Base-by-base conservation (phyloP, 2,329 filamentous ascomycete species). In the Neospermospora avenae region DNA sequence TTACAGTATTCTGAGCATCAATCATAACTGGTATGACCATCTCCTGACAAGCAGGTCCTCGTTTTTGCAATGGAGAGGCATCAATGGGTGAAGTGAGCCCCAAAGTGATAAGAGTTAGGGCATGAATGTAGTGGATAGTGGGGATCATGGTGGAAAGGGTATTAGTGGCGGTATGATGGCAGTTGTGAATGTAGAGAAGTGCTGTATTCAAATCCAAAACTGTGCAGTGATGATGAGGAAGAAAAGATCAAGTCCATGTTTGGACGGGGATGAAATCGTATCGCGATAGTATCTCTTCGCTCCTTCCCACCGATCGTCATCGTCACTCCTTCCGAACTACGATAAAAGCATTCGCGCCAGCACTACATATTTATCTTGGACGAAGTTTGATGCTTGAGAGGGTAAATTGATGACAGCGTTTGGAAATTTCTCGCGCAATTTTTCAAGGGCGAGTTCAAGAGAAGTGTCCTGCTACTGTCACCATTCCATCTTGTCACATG, bases 11-110 rank as follows among this genome's bases (percentile, higher is more conserved):
- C 20, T 60, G 28, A 20, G 53, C 49, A 8, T 55, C 44, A 28
- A 64, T 64, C 10, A 54, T 44, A n/a, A 64, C 59, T 31, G 59
- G 59, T 31, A 64, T 46, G 7, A 55, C 45, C 14, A 64, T 31
- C 7, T 62, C 58, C 22, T 44, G 55, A 42, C 62, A 63, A 18
- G 20, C 25, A 18, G 57, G 60, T 13, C 53, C 56, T n/a, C 53
- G 44, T 28, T 58, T 57, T 6, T 34, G 7, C 44, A 49, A 20
- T 2, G 45, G 51, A n/a, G 57, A 49, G 3, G 57, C 55, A 22
- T 8, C 14, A 11, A 24, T 22, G 16, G 25, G 44, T 8, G 51
- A 48, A 25, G 41, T 18, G 18, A 39, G n/a, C 6, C 37, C 20
- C 18, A 55, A 6, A 18, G 49, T 13, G 7, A 37, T 10, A 14